phyloP scores from a whole-genome alignment of 495 filamentous ascomycete species.

The Xylaria grammica region DNA sequence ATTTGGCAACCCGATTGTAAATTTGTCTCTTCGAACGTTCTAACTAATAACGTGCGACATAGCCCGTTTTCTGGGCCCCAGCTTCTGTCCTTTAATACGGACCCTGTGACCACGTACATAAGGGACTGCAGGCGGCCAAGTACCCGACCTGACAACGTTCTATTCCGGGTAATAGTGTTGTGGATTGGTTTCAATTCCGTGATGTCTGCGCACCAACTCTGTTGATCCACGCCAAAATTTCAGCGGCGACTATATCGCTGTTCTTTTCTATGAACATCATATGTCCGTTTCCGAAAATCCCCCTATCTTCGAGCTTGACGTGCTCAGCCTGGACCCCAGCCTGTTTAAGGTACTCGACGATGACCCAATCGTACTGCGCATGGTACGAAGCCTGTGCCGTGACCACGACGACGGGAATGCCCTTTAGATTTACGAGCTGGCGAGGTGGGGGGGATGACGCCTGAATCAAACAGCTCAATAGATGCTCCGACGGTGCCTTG shows the following conservation, averaged over 20 bases:
- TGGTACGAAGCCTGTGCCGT: conserved; percentile 63
- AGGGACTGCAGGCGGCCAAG: no score
- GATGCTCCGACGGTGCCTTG: conserved; percentile 29
- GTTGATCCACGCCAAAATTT: conserved; percentile 50
- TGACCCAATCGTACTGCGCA: conserved; percentile 62
- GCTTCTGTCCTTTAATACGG: no score
- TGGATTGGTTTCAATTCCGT: no score
- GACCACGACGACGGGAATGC: conserved; percentile 53
- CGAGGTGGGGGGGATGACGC: background rate
- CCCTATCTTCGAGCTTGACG: conserved; percentile 49
- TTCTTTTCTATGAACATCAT: conserved; percentile 67
- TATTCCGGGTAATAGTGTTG: no score
- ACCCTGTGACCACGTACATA: no score
- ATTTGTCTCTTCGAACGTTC: no score
- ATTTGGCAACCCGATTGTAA: no score
- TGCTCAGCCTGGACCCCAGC: conserved; percentile 56
- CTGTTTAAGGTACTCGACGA: conserved; percentile 58
- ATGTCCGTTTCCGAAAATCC: conserved; percentile 64
- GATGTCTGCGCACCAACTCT: background rate
- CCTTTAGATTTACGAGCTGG: conserved; percentile 54
- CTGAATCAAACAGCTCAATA: conserved; percentile 22
- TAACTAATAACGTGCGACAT: no score
- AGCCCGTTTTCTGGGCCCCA: no score
- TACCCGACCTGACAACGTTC: no score
- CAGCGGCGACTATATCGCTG: conserved; percentile 52